Percentiles rank a stretch among this genome's conserved stretches.
Evolutionary conservation across 306 rosid genomes (phyloP).

Genomic region (Betula pendula): DNA sequence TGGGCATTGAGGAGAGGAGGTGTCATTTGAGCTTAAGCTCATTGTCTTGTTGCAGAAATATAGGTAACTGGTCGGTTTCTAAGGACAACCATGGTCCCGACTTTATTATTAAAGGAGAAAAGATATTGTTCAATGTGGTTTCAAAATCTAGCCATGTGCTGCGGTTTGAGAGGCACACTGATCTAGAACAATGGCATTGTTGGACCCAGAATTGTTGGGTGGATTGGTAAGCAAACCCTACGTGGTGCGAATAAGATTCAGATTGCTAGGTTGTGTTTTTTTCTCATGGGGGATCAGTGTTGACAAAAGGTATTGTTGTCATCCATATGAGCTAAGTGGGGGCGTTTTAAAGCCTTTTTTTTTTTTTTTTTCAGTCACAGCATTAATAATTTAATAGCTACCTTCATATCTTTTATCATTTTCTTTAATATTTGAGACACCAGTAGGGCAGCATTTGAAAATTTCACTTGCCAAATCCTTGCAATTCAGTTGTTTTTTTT

Average conservation of each 20-base stretch:
- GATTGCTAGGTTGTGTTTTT: background rate
- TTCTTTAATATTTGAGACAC: background rate
- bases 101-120: background rate
- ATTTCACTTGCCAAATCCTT: background rate
- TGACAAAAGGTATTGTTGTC: background rate
- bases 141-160: background rate
- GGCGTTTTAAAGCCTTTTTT: background rate
- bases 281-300: background rate
- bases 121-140: background rate
- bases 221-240: background rate
- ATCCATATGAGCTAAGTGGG: background rate
- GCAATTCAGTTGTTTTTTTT: background rate
- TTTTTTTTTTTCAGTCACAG: background rate
- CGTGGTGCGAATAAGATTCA: background rate
- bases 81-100: background rate
- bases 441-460: background rate
- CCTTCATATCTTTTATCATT: background rate
- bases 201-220: background rate
- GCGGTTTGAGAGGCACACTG: background rate
- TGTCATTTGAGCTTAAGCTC: background rate
- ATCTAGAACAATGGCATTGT: background rate
- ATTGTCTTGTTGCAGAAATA: background rate
- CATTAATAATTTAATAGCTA: background rate
- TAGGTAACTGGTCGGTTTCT: background rate
- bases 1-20: background rate